Base-by-base conservation (phyloP, 2,329 filamentous ascomycete genomes). In the Arthrinium puccinioides region DNA sequence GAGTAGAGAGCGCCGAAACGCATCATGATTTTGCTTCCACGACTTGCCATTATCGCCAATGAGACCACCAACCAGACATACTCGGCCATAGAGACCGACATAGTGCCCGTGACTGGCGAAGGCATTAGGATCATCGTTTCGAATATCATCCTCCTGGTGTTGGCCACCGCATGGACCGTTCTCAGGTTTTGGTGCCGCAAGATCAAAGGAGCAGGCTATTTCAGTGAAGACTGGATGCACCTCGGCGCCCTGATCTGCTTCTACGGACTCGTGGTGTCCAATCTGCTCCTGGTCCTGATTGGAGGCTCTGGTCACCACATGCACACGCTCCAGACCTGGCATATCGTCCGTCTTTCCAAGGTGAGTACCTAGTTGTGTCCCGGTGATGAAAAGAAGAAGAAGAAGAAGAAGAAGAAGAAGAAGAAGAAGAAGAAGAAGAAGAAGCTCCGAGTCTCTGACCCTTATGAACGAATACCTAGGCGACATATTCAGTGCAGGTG, bases 261-360 rank as follows among this genome's bases (percentile, higher is more conserved):
- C 29, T 31, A 31, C 18, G 29, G 29, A 4, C 8, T 9, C 10
- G 9, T 21, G 6, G 29, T n/a, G 2, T 21, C 16, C 11, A 31
- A 18, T 10, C 9, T n/a, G 5, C 16, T 18, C 4, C 13, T 20
- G 18, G 18, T 21, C 3, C 10, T 31, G 6, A 4, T 31, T 6
- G 31, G 31, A 23, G 31, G n/a, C 21, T 19, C 16, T 21, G 20
- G 31, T 11, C 20, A 32, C 20, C 20, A 32, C 21, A 16, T 35
- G 14, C 27, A 19, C 44, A 57, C 61, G 18, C 60, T 64, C 2
- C 56, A 47, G 28, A 40, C 42, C 15, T 46, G 46, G 44, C 47
- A 50, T 36, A 9, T 47, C 14, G 32, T 42, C 21, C 43, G 46
- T 24, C 44, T 50, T 24, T 29, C 44, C n/a, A 43, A 45, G 43